Base-by-base conservation (phyloP, 805 yeast genomes). In the Starmerella geochares region DNA sequence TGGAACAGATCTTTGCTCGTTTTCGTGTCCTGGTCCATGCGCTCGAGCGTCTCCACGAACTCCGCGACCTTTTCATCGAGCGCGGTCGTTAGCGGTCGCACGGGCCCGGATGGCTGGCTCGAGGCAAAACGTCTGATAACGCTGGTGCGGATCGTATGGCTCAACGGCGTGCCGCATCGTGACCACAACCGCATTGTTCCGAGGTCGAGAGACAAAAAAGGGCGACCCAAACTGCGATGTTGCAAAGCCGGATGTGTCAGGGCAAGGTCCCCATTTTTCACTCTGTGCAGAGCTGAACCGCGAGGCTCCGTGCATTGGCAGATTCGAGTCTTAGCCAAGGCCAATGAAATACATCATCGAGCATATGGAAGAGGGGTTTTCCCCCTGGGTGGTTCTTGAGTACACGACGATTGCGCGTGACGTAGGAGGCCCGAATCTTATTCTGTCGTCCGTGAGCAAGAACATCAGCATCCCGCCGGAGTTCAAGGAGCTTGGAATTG, bases 311-410 rank as follows among this genome's bases (percentile, higher is more conserved):
- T n/a, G n/a, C n/a, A n/a, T n/a, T n/a, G n/a, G n/a, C n/a, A n/a
- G n/a, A n/a, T n/a, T n/a, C n/a, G n/a, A n/a, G n/a, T n/a, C n/a
- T n/a, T 7, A 25, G 10, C 10, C 28, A 10, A 10, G 9, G 13
- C 21, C 37, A 7, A 59, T 59, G 62, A 86, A 86, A 67, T 90
- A 87, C 72, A 78, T 92, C 47, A 87, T 90, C 47, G 98, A 90
- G 67, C 98, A 90, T 64, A 90, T 90, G 96, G 98, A 90, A 67
- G 83, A 79, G 53, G 97, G 95, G 1, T 86, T 90, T 74, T 86
- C 95, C 56, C 92, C 84, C 57, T 90, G 98, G 98, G 97, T 90
- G 38, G 75, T 77, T 25, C 72, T 92, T 5, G 98, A 90, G 61
- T 90, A 90, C 66, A 67, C 78, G 24, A 86, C 83, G 60, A 88